Evolutionary conservation across 805 yeast species (phyloP).

Genomic region (Saccharomycopsis sp.): DNA sequence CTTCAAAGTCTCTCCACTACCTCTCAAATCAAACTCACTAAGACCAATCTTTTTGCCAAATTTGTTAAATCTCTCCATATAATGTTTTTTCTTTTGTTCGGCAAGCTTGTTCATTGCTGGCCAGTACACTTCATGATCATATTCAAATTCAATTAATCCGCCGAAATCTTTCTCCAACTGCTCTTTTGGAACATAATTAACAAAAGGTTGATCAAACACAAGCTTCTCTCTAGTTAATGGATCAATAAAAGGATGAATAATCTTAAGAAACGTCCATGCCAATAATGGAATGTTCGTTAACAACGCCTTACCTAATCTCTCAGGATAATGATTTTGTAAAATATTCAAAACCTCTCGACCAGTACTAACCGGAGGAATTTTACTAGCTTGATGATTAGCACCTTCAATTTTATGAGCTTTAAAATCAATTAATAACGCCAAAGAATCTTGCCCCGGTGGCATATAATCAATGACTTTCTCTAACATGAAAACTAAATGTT

Average conservation of each 20-base stretch:
- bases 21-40: slow-evolving; percentile 76
- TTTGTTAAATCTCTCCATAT: slow-evolving; percentile 58
- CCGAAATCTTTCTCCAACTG: slow-evolving; percentile 83
- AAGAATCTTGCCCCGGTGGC: slow-evolving; percentile 94
- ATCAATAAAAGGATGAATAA: slow-evolving; percentile 93
- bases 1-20: slow-evolving; percentile 27
- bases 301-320: slow-evolving; percentile 87
- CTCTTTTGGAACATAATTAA: slow-evolving; percentile 68
- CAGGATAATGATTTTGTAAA: slow-evolving; percentile 96
- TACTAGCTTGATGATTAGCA: slow-evolving; percentile 55
- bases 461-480: slow-evolving; percentile 90
- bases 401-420: slow-evolving; percentile 54
- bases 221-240: slow-evolving; percentile 92
- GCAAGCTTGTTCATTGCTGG: slow-evolving; percentile 59
- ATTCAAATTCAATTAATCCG: slow-evolving; percentile 78
- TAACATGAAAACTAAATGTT: slow-evolving; percentile 86
- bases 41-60: slow-evolving; percentile 73
- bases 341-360: slow-evolving; percentile 92
- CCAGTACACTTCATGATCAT: slow-evolving; percentile 78
- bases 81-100: slow-evolving; percentile 48
- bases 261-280: slow-evolving; percentile 86
- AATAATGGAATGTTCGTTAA: slow-evolving; percentile 90
- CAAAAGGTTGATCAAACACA: slow-evolving; percentile 85
- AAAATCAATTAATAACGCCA: slow-evolving; percentile 88
- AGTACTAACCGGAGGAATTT: slow-evolving; percentile 80